Percentiles rank a stretch among this genome's conserved stretches.
These are phyloP conservation scores for Leucaena leucocephala DNA, from an alignment of 306 rosid species.

Conservation along the genomic window DNA sequence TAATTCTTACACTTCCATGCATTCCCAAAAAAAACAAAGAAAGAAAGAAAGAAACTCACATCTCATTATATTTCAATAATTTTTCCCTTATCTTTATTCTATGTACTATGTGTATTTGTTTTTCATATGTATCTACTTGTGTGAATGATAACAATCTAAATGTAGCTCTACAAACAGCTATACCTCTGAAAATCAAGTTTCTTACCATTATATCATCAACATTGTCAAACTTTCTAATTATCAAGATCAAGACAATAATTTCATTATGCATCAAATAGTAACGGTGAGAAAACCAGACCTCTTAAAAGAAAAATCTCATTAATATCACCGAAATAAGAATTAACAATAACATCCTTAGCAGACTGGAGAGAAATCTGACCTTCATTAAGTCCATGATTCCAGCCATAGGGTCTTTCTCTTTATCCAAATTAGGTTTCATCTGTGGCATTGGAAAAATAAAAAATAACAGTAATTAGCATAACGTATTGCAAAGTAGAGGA, in stretches of 20 bases:
- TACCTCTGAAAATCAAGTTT: neutral
- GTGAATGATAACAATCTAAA: no score
- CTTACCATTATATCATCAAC: neutral
- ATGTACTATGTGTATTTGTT: no score
- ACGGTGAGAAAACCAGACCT: neutral
- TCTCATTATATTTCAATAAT: neutral
- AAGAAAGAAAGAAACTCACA: neutral
- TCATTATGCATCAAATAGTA: neutral
- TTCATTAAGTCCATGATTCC: slow-evolving; percentile 97
- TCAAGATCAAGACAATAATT: neutral
- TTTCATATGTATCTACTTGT: no score
- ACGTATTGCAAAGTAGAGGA: neutral
- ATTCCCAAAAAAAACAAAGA: neutral
- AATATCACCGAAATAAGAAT: neutral
- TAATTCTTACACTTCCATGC: neutral
- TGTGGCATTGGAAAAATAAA: slow-evolving; percentile 36
- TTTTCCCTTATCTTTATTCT: neutral
- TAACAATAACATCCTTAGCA: neutral
- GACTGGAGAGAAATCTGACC: slow-evolving; percentile 50
- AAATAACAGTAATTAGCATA: neutral
- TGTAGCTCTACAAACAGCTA: neutral
- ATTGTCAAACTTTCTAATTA: neutral
- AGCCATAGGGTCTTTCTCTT: slow-evolving; percentile 84
- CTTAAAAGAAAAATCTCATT: neutral
- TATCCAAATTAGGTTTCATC: slow-evolving; percentile 74